phyloP scores from a whole-genome alignment of 139 green algal species.

The Chloropicon primus region DNA sequence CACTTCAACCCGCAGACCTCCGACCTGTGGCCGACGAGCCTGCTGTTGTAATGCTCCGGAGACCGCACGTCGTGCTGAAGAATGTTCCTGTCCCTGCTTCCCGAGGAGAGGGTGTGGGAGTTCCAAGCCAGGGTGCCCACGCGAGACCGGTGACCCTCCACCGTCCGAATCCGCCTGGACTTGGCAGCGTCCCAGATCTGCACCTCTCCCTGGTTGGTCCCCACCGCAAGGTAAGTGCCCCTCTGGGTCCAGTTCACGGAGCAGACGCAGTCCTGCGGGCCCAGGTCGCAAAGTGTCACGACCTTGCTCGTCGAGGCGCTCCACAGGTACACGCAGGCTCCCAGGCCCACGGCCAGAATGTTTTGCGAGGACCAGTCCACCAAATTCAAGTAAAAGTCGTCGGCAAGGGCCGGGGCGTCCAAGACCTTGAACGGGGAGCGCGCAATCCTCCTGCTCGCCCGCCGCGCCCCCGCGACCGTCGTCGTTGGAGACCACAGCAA shows the following conservation, averaged over 20 bases:
- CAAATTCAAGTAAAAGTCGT: slow-evolving; percentile 98
- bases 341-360: slow-evolving; percentile 81
- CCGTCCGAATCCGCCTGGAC: slow-evolving; percentile 49
- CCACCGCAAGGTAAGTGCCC: slow-evolving; percentile 76
- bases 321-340: slow-evolving; percentile 91
- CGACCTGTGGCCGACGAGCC: slow-evolving; percentile 62
- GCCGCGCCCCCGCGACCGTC: no score
- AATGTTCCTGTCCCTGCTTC: slow-evolving; percentile 76
- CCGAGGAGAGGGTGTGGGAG: slow-evolving; percentile 61
- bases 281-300: slow-evolving; percentile 80
- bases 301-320: slow-evolving; percentile 77
- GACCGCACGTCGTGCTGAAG: slow-evolving; percentile 77
- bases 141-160: slow-evolving; percentile 62
- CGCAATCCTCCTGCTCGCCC: slow-evolving; percentile 67
- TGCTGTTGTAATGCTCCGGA: slow-evolving; percentile 42
- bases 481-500: no score
- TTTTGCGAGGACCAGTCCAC: slow-evolving; percentile 92
- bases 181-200: slow-evolving; percentile 69
- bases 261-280: slow-evolving; percentile 55
- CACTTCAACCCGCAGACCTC: slow-evolving; percentile 69
- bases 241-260: slow-evolving; percentile 76
- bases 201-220: slow-evolving; percentile 65
- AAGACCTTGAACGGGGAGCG: slow-evolving; percentile 39
- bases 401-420: slow-evolving; percentile 66
- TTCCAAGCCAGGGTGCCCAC: slow-evolving; percentile 80